phyloP scores from a whole-genome alignment of 1,139 yeast species.

The Magnusiomyces suaveolens region DNA sequence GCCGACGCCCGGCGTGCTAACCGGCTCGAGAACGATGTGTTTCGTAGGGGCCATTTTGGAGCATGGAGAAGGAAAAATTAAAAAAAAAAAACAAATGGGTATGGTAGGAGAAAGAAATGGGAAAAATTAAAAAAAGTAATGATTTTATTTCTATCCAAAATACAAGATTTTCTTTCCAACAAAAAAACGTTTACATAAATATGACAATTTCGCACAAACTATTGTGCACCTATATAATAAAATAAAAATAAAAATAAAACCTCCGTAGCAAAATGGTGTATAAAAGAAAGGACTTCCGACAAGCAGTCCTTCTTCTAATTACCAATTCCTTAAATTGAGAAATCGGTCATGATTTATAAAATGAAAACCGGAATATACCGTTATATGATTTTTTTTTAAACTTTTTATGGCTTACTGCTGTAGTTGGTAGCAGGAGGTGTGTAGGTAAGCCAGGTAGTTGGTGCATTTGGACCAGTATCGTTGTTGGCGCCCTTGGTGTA shows the following conservation, averaged over 20 bases:
- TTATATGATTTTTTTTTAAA: too few relatives aligned
- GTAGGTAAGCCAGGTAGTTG: constrained; percentile 25
- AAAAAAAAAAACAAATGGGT: neutral
- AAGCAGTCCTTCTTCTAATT: too few relatives aligned
- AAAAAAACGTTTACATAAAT: too few relatives aligned
- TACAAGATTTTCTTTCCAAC: too few relatives aligned
- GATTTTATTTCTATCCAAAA: too few relatives aligned
- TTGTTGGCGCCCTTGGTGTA: constrained; percentile 58
- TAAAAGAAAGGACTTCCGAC: too few relatives aligned
- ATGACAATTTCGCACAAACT: too few relatives aligned
- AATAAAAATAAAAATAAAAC: neutral
- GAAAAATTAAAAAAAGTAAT: too few relatives aligned
- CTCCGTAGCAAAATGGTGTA: neutral
- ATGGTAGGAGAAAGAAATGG: neutral
- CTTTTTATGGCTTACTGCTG: constrained; percentile 26
- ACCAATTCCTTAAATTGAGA: too few relatives aligned
- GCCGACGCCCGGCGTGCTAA: neutral
- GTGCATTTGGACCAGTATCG: constrained; percentile 47
- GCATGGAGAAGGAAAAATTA: constrained; percentile 35
- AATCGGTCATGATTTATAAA: too few relatives aligned
- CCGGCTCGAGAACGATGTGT: neutral
- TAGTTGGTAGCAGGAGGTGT: constrained; percentile 25
- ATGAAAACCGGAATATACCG: too few relatives aligned
- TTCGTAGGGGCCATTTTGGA: constrained; percentile 2
- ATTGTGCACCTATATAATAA: too few relatives aligned